Base-by-base conservation (phyloP, 1,284 basidiomycete species). In the Rhodotorula glutinis region DNA sequence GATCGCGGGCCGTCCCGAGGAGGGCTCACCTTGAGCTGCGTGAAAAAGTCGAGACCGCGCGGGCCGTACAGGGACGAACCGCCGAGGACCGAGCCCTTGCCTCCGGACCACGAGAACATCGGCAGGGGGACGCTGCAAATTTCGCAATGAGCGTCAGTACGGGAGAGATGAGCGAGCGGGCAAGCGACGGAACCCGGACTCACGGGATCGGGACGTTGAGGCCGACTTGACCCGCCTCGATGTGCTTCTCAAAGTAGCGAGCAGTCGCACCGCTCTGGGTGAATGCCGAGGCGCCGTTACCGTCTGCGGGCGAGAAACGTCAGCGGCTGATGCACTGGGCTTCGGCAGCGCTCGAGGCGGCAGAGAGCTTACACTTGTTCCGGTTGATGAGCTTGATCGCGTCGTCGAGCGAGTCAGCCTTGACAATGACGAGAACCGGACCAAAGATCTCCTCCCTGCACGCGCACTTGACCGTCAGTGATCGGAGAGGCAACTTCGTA, bases 241-340 rank as follows among this genome's bases (percentile, higher is more conserved):
- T 87, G 66, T 88, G 84, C 54, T 83, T 84, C 81, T 98, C 94
- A 73, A 96, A 98, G 80, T 90, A 91, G 69, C 95, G 87, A 27
- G 92, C 94, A 11, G 92, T 92, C 41, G 94, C 90, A n/a, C 95
- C 95, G 57, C 89, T 92, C 80, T 94, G 91, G 41, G 95, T 98
- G 79, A 97, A 98, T 77, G 97, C 92, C 29, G 92, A 90, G n/a
- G 92, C 87, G 40, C 94, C 95, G 78, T 98, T 98, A 4, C 94
- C 82, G 74, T 78, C 73, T 74, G 62, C n/a, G 16, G 57, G 3
- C 4, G 43, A 44, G 17, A 10, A 43, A 33, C 13, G 38, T 0
- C 43, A 43, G 23, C n/a, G n/a, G n/a, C n/a, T n/a, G n/a, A n/a
- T n/a, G n/a, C n/a, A n/a, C n/a, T n/a, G n/a, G n/a, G n/a, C n/a